Conservation (phyloP, 345 rosid genomes). For the Gynandropsis gynandra region DNA sequence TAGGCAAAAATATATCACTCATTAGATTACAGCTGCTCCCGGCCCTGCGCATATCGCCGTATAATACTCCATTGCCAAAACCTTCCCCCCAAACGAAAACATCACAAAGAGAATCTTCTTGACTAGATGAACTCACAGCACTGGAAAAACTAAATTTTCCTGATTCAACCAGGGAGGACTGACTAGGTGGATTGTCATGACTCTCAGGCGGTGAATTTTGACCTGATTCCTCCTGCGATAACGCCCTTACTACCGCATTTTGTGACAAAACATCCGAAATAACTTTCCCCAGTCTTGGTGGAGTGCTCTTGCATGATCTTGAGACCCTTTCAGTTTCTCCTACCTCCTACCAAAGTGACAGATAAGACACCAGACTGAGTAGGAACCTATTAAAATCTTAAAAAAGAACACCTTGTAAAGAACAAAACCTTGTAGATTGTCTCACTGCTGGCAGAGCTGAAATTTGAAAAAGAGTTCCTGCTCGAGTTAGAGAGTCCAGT, state of each 20-base stretch:
- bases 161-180: constrained; percentile 29
- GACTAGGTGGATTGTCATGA: constrained; percentile 29
- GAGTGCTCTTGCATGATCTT: constrained; percentile 26
- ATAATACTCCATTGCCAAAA: constrained; percentile 26
- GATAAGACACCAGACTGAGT: constrained; percentile 10
- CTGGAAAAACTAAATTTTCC: constrained; percentile 47
- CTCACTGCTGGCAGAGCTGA: constrained; percentile 36
- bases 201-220: constrained; percentile 31
- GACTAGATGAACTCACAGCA: constrained; percentile 36
- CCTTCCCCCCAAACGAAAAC: constrained; percentile 49
- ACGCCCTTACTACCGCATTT: constrained; percentile 38
- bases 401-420: not conserved
- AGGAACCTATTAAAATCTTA: constrained; percentile 11
- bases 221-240: constrained; percentile 32
- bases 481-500: constrained; percentile 18
- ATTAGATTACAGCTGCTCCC: constrained; percentile 24
- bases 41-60: constrained; percentile 24
- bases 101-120: constrained; percentile 39
- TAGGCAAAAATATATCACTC: constrained; percentile 35
- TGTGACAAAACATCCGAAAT: constrained; percentile 51
- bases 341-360: constrained; percentile 31
- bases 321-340: constrained; percentile 24
- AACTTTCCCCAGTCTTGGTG: constrained; percentile 42
- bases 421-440: constrained; percentile 34
- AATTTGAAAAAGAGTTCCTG: constrained; percentile 17